Base-by-base conservation (phyloP, 768 basidiomycete genomes). In the Grammothele lineata region DNA sequence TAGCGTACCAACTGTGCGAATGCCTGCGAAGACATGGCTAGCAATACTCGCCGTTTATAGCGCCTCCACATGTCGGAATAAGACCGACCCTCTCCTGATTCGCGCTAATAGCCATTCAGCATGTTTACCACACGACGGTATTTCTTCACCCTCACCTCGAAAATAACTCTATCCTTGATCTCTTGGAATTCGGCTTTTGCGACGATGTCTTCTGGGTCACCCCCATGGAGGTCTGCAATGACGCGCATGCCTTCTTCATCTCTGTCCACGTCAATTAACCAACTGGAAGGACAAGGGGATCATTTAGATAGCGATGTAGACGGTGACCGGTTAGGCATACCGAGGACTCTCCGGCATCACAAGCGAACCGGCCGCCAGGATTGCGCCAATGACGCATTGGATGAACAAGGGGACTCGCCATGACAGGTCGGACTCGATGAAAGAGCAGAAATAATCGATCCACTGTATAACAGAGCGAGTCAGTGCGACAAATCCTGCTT, bases 21-120 rank as follows among this genome's bases (percentile, higher is more conserved):
- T 34, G 90, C 88, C 64, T 96, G 94, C 45, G 91, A 91, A 17
- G 87, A 90, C 90, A 94, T 94, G 14, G 94, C 94, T 37, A 97
- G 78, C 53, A 96, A 63, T 10, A 98, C 92, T 26, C 93, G 75
- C 24, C 84, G 82, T 59, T 86, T 85, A 63, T 97, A 96, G 57
- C 79, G 77, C 56, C 66, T 80, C 92, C 93, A 97, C 83, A 98
- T 88, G 32, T 74, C 73, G 24, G 61, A 58, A 66, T 98, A 98
- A 2, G 82, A 76, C 38, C 91, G 76, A 36, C 72, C 84, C 53
- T 87, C 90, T 19, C 83, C 85, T 22, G 80, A 77, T 39, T 83
- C 81, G 12, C 87, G 82, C 90, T 94, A 43, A 34, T 14, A 1
- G 3, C 10, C 37, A 25, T 21, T 36, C 35, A 36, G 17, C n/a